phyloP scores from a whole-genome alignment of 2,329 filamentous ascomycete genomes.

The Botrytis paeoniae region DNA sequence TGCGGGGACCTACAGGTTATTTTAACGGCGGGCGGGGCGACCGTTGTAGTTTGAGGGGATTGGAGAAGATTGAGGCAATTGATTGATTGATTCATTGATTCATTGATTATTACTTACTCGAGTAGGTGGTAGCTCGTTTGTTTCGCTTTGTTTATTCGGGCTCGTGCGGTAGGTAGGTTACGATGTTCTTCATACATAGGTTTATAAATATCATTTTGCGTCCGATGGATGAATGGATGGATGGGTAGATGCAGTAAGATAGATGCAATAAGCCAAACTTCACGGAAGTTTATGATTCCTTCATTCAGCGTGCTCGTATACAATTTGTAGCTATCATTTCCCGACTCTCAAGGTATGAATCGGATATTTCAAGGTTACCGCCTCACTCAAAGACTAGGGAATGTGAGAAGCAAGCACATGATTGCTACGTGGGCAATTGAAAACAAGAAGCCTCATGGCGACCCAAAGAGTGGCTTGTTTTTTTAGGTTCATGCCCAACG shows the following conservation, averaged over 20 bases:
- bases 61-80: background rate
- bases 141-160: background rate
- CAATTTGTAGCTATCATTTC: background rate
- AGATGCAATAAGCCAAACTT: background rate
- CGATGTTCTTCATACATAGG: background rate
- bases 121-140: background rate
- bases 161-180: background rate
- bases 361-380: background rate
- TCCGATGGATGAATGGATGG: background rate
- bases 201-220: background rate
- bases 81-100: background rate
- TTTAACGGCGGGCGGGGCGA: background rate
- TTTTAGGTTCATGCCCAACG: conserved; percentile 12
- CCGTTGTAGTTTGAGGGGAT: background rate
- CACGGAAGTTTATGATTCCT: background rate
- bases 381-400: background rate
- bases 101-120: background rate
- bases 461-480: conserved; percentile 7
- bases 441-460: conserved; percentile 11
- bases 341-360: background rate
- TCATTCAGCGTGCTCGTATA: background rate
- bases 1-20: conserved; percentile 2
- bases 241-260: background rate
- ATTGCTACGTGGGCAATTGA: conserved; percentile 15
- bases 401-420: conserved; percentile 1